These are phyloP conservation scores for Arthrobotrys entomopaga DNA, from an alignment of 2,329 filamentous ascomycete species.

Conservation along the genomic window DNA sequence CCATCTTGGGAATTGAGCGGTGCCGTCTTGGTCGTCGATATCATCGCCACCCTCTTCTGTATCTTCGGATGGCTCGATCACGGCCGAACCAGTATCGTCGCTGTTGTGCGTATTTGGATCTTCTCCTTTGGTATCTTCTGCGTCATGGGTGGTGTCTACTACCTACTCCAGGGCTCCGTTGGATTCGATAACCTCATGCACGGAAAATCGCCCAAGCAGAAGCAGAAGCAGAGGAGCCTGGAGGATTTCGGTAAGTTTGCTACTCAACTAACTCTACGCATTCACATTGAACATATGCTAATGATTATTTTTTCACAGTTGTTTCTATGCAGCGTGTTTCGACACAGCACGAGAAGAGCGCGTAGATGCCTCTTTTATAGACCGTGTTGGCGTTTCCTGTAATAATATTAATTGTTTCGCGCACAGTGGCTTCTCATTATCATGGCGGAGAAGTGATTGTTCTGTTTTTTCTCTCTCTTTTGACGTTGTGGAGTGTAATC, in stretches of 20 bases:
- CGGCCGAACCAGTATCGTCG: slow-evolving; percentile 77
- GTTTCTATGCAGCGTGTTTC: slow-evolving; percentile 90
- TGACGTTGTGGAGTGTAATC: slow-evolving; percentile 49
- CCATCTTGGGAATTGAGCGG: slow-evolving; percentile 85
- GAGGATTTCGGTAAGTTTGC: slow-evolving; percentile 84
- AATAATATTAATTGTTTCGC: slow-evolving; percentile 55
- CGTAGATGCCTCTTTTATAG: slow-evolving; percentile 65
- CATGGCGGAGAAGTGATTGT: slow-evolving; percentile 49
- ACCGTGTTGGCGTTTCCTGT: slow-evolving; percentile 57
- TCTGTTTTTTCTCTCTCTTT: slow-evolving; percentile 38
- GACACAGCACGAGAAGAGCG: slow-evolving; percentile 88
- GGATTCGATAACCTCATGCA: slow-evolving; percentile 94
- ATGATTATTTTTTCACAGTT: slow-evolving; percentile 66
- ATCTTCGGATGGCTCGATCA: slow-evolving; percentile 84
- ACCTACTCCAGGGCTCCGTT: slow-evolving; percentile 81
- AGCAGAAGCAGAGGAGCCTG: slow-evolving; percentile 82
- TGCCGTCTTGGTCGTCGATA: slow-evolving; percentile 82
- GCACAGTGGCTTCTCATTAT: slow-evolving; percentile 46
- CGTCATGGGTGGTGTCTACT: slow-evolving; percentile 75
- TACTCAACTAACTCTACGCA: slow-evolving; percentile 8
- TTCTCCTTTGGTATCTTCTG: slow-evolving; percentile 92
- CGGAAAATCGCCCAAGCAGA: slow-evolving; percentile 83
- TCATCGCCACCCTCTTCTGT: slow-evolving; percentile 85
- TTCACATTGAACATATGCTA: slow-evolving; percentile 63
- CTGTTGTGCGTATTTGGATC: slow-evolving; percentile 88